Percentiles rank a stretch among this genome's conserved stretches.
phyloP scores from a whole-genome alignment of 345 rosid genomes.

The Physaria fendleri region DNA sequence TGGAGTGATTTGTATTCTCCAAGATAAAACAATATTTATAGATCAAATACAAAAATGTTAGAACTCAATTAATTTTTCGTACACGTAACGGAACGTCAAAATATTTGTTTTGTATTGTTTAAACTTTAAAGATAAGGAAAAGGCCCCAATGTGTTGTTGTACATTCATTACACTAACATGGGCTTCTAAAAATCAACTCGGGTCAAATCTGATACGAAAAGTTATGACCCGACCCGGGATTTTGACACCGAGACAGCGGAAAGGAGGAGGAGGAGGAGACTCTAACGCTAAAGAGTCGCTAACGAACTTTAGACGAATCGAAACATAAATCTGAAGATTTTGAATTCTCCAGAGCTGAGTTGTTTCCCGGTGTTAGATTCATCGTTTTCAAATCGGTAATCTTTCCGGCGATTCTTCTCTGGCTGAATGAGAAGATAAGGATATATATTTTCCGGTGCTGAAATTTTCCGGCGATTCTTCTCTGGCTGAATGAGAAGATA shows the following conservation, averaged over 20 bases:
- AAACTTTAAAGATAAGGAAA: neutral
- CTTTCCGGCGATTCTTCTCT: neutral
- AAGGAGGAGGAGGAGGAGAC: no score
- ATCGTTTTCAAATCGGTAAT: neutral
- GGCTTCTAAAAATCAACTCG: conserved; percentile 9
- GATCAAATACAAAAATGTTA: neutral
- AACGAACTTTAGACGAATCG: conserved; percentile 24
- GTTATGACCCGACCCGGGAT: conserved; percentile 25
- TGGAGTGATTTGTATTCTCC: conserved; percentile 10
- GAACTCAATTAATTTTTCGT: conserved; percentile 4
- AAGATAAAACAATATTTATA: neutral
- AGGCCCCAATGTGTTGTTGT: conserved; percentile 3
- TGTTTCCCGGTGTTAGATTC: neutral
- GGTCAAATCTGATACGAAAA: neutral
- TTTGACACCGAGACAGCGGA: conserved; percentile 2
- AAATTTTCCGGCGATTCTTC: conserved; percentile 2
- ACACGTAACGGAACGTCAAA: conserved; percentile 18
- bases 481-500: conserved; percentile 14
- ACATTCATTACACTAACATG: conserved; percentile 20
- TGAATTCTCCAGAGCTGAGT: neutral
- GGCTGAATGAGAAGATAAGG: conserved; percentile 12
- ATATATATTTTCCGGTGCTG: neutral
- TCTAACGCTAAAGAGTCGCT: no score
- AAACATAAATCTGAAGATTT: neutral
- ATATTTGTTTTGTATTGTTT: neutral